Conservation (phyloP, 1,139 yeast genomes). For the Eremothecium gossypii region DNA sequence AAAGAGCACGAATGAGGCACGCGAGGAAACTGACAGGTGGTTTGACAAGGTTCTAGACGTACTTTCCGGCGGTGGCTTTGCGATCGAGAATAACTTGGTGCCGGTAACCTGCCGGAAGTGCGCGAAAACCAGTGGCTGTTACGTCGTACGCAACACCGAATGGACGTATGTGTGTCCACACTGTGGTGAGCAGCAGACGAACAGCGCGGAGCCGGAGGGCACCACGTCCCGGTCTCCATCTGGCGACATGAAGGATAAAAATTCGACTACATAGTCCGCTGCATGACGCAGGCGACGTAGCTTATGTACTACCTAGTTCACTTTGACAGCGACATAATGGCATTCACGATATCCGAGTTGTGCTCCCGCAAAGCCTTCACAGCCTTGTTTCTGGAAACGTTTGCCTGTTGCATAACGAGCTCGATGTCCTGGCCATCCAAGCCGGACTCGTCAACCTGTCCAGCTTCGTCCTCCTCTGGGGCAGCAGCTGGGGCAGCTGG, state of each 20-base stretch:
- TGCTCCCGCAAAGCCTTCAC: slow-evolving; percentile 81
- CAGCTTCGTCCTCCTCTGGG: slow-evolving; percentile 56
- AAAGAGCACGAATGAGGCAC: slow-evolving; percentile 9
- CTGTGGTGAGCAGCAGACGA: slow-evolving; percentile 41
- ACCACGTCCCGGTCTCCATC: background rate
- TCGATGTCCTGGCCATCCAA: slow-evolving; percentile 70
- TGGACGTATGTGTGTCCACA: slow-evolving; percentile 62
- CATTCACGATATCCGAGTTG: slow-evolving; percentile 91
- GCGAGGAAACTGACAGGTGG: slow-evolving; percentile 21
- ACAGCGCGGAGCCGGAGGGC: slow-evolving; percentile 1
- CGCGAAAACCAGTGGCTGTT: slow-evolving; percentile 19
- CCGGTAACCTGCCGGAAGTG: slow-evolving; percentile 24
- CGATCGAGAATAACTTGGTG: slow-evolving; percentile 7
- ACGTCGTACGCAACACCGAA: slow-evolving; percentile 36
- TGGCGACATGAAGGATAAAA: background rate
- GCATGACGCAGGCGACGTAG: slow-evolving; percentile 1
- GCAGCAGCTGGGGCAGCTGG: slow-evolving; percentile 41
- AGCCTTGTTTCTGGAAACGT: slow-evolving; percentile 81
- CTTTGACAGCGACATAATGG: slow-evolving; percentile 77
- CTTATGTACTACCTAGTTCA: slow-evolving; percentile 8
- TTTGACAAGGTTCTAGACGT: slow-evolving; percentile 27
- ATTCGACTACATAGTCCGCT: slow-evolving; percentile 4
- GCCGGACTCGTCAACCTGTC: slow-evolving; percentile 69
- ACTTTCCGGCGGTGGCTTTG: slow-evolving; percentile 24
- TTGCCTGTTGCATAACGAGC: slow-evolving; percentile 82